Conservation (phyloP, 2,329 filamentous ascomycete genomes). For the Neofusicoccum ribis region DNA sequence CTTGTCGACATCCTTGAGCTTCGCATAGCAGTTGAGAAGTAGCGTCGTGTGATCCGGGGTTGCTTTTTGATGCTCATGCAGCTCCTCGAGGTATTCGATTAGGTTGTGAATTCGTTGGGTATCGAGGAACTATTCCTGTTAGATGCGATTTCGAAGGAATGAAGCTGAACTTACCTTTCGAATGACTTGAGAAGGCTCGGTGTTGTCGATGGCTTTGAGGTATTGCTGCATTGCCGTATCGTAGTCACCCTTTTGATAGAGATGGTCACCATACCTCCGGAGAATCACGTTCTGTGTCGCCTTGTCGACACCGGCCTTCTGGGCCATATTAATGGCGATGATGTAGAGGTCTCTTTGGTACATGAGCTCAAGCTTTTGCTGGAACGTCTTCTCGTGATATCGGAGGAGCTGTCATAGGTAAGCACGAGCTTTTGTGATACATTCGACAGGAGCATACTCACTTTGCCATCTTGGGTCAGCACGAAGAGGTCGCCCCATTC, state of each 20-base stretch:
- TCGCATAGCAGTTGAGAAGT: conserved; percentile 94
- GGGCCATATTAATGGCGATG: conserved; percentile 86
- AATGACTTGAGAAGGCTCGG: conserved; percentile 94
- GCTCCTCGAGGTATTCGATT: conserved; percentile 93
- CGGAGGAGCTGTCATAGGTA: conserved; percentile 65
- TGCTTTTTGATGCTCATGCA: conserved; percentile 90
- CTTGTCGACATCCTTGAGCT: conserved; percentile 95
- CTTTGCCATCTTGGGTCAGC: conserved; percentile 90
- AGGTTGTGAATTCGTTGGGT: conserved; percentile 97
- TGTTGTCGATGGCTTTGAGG: conserved; percentile 91
- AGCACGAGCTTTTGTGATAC: conserved; percentile 15
- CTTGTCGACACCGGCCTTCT: conserved; percentile 78
- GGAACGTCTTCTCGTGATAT: conserved; percentile 87
- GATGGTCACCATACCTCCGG: conserved; percentile 86
- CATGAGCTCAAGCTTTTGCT: conserved; percentile 88
- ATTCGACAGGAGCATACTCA: conserved; percentile 40
- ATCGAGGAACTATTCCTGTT: conserved; percentile 71
- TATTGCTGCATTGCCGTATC: conserved; percentile 99
- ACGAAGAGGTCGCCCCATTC: conserved; percentile 92
- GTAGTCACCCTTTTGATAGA: conserved; percentile 94
- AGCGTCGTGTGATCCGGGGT: conserved; percentile 95
- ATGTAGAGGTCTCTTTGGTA: conserved; percentile 94
- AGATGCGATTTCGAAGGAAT: conserved; percentile 13
- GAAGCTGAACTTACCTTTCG: conserved; percentile 63
- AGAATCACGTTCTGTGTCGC: conserved; percentile 89